phyloP scores from a whole-genome alignment of 192 early-diverging fungal species.

The Gigaspora rosea region DNA sequence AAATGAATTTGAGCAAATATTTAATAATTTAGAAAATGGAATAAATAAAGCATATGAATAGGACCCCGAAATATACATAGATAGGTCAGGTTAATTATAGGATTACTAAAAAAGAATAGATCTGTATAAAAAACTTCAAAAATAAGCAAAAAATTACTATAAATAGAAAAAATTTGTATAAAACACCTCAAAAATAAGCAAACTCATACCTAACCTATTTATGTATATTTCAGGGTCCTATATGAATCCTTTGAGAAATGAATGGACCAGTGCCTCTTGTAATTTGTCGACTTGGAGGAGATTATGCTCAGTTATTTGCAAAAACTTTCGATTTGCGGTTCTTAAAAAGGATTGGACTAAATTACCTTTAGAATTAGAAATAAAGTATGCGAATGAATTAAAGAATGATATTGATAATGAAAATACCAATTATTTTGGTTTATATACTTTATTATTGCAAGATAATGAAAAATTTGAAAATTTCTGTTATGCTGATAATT shows the following conservation, averaged over 20 bases:
- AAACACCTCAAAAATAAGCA: no score
- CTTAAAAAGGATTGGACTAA: not conserved
- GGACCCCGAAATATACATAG: no score
- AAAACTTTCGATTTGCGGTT: not conserved
- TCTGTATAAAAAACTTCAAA: no score
- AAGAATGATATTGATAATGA: not conserved
- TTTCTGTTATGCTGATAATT: not conserved
- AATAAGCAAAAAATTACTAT: no score
- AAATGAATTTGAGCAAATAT: not conserved
- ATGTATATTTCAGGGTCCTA: no score
- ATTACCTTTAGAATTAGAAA: not conserved
- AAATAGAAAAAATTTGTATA: no score
- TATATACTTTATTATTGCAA: not conserved
- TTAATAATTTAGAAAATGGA: conserved; percentile 4
- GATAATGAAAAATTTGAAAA: conserved; percentile 1
- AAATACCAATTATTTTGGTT: not conserved
- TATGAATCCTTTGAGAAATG: not conserved
- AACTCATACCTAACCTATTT: no score
- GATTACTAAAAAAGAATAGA: no score
- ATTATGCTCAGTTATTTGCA: not conserved
- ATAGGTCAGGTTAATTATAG: no score
- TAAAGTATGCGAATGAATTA: not conserved
- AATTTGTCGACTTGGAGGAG: not conserved
- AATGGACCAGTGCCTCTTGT: not conserved
- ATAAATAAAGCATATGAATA: conserved; percentile 3